A percentile compares a stretch with the other conserved stretches of the same genome.
Evolutionary conservation across 2,329 filamentous ascomycete species (phyloP).

Genomic region (Thelonectria blattea): DNA sequence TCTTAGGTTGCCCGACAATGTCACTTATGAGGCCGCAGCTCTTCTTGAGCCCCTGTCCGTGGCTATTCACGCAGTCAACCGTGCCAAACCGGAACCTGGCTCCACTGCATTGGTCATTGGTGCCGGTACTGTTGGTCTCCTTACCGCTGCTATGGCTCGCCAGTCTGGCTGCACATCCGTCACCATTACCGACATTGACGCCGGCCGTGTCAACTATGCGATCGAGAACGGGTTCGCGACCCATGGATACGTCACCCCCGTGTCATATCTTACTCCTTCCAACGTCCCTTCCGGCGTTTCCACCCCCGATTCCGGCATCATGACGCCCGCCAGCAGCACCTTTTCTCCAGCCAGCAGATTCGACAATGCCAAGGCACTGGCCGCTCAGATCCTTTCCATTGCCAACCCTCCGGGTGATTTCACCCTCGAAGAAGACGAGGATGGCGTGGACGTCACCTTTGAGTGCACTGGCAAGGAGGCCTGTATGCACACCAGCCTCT

Average conservation of each 20-base stretch:
- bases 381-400: conserved; percentile 55
- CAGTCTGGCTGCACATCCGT: conserved; percentile 65
- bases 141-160: conserved; percentile 67
- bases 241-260: conserved; percentile 61
- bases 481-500: conserved; percentile 78
- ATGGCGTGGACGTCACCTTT: conserved; percentile 72
- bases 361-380: conserved; percentile 56
- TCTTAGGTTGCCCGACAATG: conserved; percentile 62
- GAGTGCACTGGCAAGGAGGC: conserved; percentile 79
- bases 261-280: conserved; percentile 49
- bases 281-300: conserved; percentile 56
- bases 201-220: conserved; percentile 65
- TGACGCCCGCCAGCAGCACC: conserved; percentile 54
- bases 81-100: conserved; percentile 57
- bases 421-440: conserved; percentile 63
- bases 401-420: conserved; percentile 40
- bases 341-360: conserved; percentile 56
- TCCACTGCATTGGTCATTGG: conserved; percentile 68
- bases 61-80: conserved; percentile 65
- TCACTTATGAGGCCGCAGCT: conserved; percentile 65
- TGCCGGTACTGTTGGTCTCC: conserved; percentile 66
- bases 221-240: conserved; percentile 65
- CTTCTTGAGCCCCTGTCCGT: conserved; percentile 68
- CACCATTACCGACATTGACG: conserved; percentile 66
- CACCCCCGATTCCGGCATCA: conserved; percentile 48